Evolutionary conservation across 2,329 filamentous ascomycete species (phyloP), one percentile per base, ranked within the genome.

Genomic region (Xylariaceae sp.): DNA sequence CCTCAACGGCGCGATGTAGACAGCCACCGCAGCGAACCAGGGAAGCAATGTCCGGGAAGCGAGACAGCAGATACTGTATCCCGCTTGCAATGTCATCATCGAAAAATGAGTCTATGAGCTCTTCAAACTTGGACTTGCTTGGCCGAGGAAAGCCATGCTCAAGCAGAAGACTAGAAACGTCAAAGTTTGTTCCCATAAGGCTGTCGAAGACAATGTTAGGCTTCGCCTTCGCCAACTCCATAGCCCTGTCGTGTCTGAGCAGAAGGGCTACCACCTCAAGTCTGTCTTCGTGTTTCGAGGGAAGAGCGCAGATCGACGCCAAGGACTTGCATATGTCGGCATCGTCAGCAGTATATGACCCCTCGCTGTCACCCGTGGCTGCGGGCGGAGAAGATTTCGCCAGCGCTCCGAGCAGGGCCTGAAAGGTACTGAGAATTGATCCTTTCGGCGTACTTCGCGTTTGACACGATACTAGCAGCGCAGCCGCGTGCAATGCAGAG

Each of bases 321-420:
- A 54, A 17, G 16, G 53, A 46, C 12, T 17, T n/a, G 14, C 19
- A 12, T 53, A 50, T 53, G 36, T 36, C 22, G 16, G 16, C 1
- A 31, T 52, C 42, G 14, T 36, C 38, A 31, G 7, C 10, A 38
- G 13, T 9, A 13, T 31, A n/a, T 44, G 5, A 17, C 5, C 3
- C 18, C 9, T 28, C 10, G 3, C 39, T 19, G 18, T 38, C 7
- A 22, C 47, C 45, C 28, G n/a, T 12, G 41, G 36, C 28, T 33
- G 19, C 43, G 3, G 44, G 31, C 4, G 18, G 36, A 39, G 47
- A 18, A 9, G 31, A 41, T 36, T 41, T 7, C 6, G 14, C 28
- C 53, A 55, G 52, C 39, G 46, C 42, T 42, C 46, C 28, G 17
- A 55, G 53, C 18, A 56, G 18, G 4, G 34, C 16, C 42, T 7